Evolutionary conservation across 345 rosid species (phyloP), one percentile per base, ranked within the genome.

Genomic region (Rhizophora apiculata): DNA sequence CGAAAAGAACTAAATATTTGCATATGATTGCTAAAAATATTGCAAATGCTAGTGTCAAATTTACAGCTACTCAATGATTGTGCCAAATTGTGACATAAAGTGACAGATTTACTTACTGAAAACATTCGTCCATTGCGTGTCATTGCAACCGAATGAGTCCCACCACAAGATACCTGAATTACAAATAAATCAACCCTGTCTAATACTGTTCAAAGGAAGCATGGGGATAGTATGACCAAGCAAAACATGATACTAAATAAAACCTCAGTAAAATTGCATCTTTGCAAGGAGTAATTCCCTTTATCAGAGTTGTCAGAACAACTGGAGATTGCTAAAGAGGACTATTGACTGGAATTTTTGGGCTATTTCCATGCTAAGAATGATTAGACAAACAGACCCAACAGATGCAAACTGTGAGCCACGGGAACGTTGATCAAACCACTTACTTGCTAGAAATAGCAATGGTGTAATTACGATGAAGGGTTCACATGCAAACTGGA

Each of bases 91-190:
- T 19, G 43, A 27, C 21, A 74, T 26, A n/a, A 19, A 31, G 9
- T 26, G 55, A 21, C 16, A 60, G 53, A 36, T 66, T 67, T 63
- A 82, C 96, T 89, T 81, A 96, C 99, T 7, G 99, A 89, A 80
- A 86, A 96, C 73, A 96, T 86, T 26, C 82, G 86, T 60, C 99
- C 99, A 21, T 88, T 92, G 16, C 83, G 77, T 62, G 99, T 87
- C 85, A 92, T 75, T 74, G 99, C 97, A 15, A 96, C 98, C 3
- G 99, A 96, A 70, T 96, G 99, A 37, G 99, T 96, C 72, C 98
- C 99, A 4, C 99, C 99, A 77, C 98, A 96, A 71, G 99, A 96
- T 52, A 92, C 88, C 99, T 92, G 75, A 53, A 83, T 59, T 20
- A 68, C 46, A 62, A 63, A 76, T 18, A 69, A 36, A 26, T 64